These are phyloP conservation scores for Geosmithia putterillii DNA, from an alignment of 2,329 filamentous ascomycete species.

Conservation along the genomic window DNA sequence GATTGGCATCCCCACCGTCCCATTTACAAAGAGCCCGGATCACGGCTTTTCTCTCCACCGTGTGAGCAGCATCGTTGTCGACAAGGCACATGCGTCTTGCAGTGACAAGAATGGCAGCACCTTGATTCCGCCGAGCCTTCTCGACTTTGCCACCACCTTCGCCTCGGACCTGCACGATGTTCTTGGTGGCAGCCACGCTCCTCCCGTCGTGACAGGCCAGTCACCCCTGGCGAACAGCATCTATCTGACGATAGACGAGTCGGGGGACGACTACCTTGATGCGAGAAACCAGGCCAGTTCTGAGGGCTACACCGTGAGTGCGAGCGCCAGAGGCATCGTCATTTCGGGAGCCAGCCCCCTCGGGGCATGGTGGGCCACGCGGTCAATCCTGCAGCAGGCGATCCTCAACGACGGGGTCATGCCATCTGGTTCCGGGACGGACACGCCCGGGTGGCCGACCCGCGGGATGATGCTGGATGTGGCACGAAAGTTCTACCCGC, in stretches of 20 bases:
- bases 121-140: slow-evolving; percentile 36
- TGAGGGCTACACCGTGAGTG: slow-evolving; percentile 34
- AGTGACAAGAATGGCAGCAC: slow-evolving; percentile 33
- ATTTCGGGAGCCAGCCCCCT: slow-evolving; percentile 40
- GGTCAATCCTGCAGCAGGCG: slow-evolving; percentile 39
- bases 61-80: slow-evolving; percentile 27
- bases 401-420: slow-evolving; percentile 25
- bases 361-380: slow-evolving; percentile 46
- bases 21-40: slow-evolving; percentile 9
- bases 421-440: slow-evolving; percentile 26
- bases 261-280: slow-evolving; percentile 23
- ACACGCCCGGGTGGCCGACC: slow-evolving; percentile 37
- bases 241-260: slow-evolving; percentile 35
- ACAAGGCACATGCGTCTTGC: slow-evolving; percentile 22
- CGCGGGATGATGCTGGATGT: slow-evolving; percentile 39
- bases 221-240: slow-evolving; percentile 12
- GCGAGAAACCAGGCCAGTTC: slow-evolving; percentile 31
- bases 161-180: slow-evolving; percentile 16
- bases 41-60: slow-evolving; percentile 12
- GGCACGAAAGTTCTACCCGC: slow-evolving; percentile 43
- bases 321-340: slow-evolving; percentile 24
- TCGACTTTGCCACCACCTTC: slow-evolving; percentile 34
- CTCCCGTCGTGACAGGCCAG: slow-evolving; percentile 9
- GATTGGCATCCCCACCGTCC: slow-evolving; percentile 19
- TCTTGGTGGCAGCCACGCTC: slow-evolving; percentile 14